Base-by-base conservation (phyloP, 441 rosid species). In the Erodium texanum region DNA sequence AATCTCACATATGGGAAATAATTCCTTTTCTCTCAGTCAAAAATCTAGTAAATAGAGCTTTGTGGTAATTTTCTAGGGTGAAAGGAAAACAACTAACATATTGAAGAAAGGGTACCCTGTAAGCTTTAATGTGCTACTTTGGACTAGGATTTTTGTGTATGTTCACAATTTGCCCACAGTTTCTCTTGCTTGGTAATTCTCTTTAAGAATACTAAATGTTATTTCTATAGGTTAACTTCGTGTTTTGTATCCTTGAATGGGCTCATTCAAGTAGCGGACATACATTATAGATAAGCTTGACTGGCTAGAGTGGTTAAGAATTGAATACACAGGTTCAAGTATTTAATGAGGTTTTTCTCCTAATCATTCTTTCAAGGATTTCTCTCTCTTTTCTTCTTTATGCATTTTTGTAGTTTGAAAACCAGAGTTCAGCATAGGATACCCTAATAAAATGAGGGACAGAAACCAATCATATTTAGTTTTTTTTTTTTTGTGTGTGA, bases 401-500 rank as follows among this genome's bases (percentile, higher is more conserved):
- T 27, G 54, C 54, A 48, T 18, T 48, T 5, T n/a, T 48, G 54
- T 7, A 48, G 1, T 48, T 48, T 48, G 54, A 48, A 48, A 48
- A 48, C 54, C 54, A 48, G 3, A 48, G 16, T 48, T 48, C 54
- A 27, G 29, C 29, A 27, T 27, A 1, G 2, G 4, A 27, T 27
- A 27, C 5, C 1, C 9, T 48, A 14, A 48, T 48, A 48, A 15
- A 36, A 27, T 59, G 16, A 43, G 29, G 29, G 29, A 62, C 54
- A 24, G 32, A 63, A 34, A 18, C 14, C 48, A 0, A 66, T 69
- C 52, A 61, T 20, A 32, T 29, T 75, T 15, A 8, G 29, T 27
- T 27, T 27, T 12, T 41, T 66, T 52, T 41, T 66, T 52, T 73
- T 50, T 67, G 65, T 72, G 38, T 66, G 73, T 82, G 79, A 78